These are phyloP conservation scores for Filobasidium uniguttulatum DNA, from an alignment of 1,284 basidiomycete genomes.

Conservation along the genomic window DNA sequence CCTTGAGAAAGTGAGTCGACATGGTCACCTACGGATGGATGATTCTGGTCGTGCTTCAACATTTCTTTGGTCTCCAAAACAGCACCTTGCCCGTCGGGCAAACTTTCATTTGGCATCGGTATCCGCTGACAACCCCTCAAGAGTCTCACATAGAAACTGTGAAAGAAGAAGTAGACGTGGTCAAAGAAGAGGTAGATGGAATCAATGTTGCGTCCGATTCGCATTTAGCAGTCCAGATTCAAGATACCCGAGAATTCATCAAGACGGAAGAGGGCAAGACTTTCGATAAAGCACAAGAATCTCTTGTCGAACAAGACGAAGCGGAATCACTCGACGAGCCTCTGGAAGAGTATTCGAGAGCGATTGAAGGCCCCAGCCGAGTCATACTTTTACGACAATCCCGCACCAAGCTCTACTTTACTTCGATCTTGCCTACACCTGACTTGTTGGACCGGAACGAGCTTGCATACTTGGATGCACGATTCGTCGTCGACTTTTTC, in stretches of 20 bases:
- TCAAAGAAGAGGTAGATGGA: too few species aligned
- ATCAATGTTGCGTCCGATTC: neutral
- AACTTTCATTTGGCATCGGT: constrained; percentile 34
- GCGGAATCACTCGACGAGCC: neutral
- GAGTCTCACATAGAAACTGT: neutral
- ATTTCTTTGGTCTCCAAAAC: neutral
- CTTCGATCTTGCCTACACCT: constrained; percentile 48
- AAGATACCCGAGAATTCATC: too few species aligned
- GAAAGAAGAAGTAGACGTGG: neutral
- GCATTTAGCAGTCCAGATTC: neutral
- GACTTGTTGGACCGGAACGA: neutral
- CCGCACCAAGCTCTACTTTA: constrained; percentile 53
- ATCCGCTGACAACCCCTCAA: constrained; percentile 5
- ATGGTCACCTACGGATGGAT: too few species aligned
- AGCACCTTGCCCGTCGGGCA: constrained; percentile 34
- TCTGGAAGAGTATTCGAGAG: constrained; percentile 31
- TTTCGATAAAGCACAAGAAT: neutral
- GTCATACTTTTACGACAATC: constrained; percentile 71
- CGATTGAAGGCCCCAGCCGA: constrained; percentile 38
- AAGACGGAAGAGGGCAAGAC: neutral
- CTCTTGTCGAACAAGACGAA: neutral
- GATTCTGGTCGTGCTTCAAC: too few species aligned
- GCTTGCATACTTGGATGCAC: constrained; percentile 40
- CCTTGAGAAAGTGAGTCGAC: constrained; percentile 23
- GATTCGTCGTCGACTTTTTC: constrained; percentile 79